phyloP scores from a whole-genome alignment of 441 rosid genomes.

The Erysimum cheiri region DNA sequence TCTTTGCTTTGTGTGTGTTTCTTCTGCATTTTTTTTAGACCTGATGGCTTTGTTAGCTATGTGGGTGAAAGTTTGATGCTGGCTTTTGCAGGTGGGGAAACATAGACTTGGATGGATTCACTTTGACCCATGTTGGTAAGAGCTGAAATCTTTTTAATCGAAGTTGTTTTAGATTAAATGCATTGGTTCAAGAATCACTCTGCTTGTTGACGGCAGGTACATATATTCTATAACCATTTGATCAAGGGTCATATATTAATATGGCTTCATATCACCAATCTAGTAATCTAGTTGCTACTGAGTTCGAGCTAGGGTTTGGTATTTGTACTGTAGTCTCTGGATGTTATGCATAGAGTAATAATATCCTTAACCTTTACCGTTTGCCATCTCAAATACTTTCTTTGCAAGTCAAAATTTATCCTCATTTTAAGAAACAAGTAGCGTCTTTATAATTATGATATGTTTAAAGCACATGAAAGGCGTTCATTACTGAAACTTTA shows the following conservation, averaged over 20 bases:
- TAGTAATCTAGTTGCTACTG: not conserved
- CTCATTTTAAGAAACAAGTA: too few relatives aligned
- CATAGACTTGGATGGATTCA: conserved; percentile 3
- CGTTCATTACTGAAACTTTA: not conserved
- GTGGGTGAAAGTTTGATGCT: conserved; percentile 26
- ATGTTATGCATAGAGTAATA: not conserved
- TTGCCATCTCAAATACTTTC: too few relatives aligned
- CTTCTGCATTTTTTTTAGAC: conserved; percentile 17
- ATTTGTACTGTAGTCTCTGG: conserved; percentile 1
- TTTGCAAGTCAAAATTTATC: too few relatives aligned
- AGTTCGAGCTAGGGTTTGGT: conserved; percentile 13
- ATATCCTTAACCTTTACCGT: too few relatives aligned
- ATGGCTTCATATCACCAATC: conserved; percentile 2
- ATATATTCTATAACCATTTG: not conserved
- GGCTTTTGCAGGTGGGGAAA: conserved; percentile 26
- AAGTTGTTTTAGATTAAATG: conserved; percentile 18
- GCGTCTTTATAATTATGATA: not conserved
- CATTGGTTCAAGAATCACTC: conserved; percentile 13
- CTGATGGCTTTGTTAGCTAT: conserved; percentile 18
- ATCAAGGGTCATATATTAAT: not conserved
- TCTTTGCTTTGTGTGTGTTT: too few relatives aligned
- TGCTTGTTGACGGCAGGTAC: conserved; percentile 25
- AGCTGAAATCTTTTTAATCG: conserved; percentile 1
- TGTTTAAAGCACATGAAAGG: not conserved
- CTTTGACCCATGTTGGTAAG: conserved; percentile 25